Evolutionary conservation across 2,329 filamentous ascomycete genomes (phyloP), one percentile per base, ranked within the genome.

Genomic region (Penicillium olsonii): DNA sequence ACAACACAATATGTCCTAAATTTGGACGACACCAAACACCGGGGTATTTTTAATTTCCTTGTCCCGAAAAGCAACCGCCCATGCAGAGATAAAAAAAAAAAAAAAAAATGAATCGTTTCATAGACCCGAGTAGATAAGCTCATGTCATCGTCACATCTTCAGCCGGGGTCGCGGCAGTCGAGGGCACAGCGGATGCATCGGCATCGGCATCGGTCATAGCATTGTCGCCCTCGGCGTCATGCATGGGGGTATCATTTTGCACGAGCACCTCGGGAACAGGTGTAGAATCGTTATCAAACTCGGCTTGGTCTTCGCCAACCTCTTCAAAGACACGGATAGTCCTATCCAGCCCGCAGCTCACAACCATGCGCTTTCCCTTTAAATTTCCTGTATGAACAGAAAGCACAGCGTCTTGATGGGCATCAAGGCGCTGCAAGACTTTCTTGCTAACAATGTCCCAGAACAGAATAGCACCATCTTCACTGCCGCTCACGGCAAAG

Each of bases 361-460:
- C 84, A 35, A 88, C 73, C 17, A 79, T 55, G 15, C 70, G 69
- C 44, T 60, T 71, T 31, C 73, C 74, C 42, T 76, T 75, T 9
- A 73, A 74, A 20, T 76, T 75, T 63, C 81, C 82, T 6, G 84
- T 80, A 56, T 85, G 79, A 10, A 86, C 83, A 0, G 78, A 75
- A 29, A 86, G 67, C 5, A 87, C 80, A 3, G 79, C 76, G 35
- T 82, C 83, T 1, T 79, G 76, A 53, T 84, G 82, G 1, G 78
- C 77, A 20, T 78, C 71, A 9, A 84, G 65, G 17, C 75, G 73
- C 76, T 96, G 92, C 17, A 96, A 75, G 2, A 95, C 75, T 47
- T 87, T 84, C 71, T 97, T 99, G 65, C 79, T 89, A 53, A 83
- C 85, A 12, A 96, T 90, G 62, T 97, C 91, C 94, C 94, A 99